phyloP scores from a whole-genome alignment of 2,329 filamentous ascomycete species.

The Pseudogymnoascus sp. region DNA sequence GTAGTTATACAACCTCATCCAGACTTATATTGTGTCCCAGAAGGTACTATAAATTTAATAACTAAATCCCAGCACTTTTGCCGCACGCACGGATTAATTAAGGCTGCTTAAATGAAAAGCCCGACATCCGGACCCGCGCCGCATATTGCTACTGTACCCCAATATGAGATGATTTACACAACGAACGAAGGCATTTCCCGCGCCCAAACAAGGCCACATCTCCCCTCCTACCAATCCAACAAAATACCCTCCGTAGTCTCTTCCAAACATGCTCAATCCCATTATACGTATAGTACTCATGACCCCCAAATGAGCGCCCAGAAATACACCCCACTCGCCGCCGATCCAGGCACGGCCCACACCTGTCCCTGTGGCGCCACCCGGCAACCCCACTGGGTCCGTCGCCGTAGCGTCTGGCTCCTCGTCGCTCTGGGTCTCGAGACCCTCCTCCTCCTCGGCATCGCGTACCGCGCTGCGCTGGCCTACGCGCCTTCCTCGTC shows the following conservation, averaged over 20 bases:
- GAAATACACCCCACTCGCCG: slow-evolving; percentile 1
- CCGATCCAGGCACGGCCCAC: not conserved
- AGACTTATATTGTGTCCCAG: not conserved
- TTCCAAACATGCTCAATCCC: not conserved
- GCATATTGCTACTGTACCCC: not conserved
- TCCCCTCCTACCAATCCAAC: not conserved
- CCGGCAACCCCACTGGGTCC: not conserved
- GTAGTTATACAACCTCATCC: not conserved
- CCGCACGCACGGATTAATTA: not conserved
- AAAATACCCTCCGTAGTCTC: not conserved
- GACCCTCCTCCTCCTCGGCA: slow-evolving; percentile 1
- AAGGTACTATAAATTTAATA: too few relatives aligned
- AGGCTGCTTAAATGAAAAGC: not conserved
- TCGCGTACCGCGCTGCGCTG: not conserved
- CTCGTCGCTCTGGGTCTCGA: not conserved
- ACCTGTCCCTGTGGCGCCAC: not conserved
- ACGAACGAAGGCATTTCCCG: not conserved
- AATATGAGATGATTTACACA: slow-evolving; percentile 1
- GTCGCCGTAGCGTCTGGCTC: not conserved
- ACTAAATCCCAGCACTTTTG: not conserved
- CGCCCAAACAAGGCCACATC: slow-evolving; percentile 1
- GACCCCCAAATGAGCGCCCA: not conserved
- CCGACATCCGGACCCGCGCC: not conserved
- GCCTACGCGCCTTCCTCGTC: not conserved
- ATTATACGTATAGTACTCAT: not conserved